A percentile compares a stretch with the other conserved stretches of the same genome.
phyloP scores from a whole-genome alignment of 768 basidiomycete species.

The Kwoniella newhampshirensis region DNA sequence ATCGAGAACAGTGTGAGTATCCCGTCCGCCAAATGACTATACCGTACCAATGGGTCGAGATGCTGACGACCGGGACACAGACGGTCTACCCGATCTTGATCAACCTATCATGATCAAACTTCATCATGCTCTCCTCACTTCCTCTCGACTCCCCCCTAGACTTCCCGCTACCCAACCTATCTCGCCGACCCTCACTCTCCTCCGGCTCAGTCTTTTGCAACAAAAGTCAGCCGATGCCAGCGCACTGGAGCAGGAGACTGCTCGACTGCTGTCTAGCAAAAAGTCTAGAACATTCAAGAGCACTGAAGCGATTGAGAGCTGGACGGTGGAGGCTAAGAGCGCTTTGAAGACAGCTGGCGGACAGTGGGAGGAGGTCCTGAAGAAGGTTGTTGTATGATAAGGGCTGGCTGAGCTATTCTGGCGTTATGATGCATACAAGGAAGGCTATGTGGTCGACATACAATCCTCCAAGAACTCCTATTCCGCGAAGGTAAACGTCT shows the following conservation, averaged over 20 bases:
- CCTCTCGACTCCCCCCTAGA: slow-evolving; percentile 4
- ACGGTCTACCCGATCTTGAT: slow-evolving; percentile 19
- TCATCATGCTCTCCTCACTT: slow-evolving; percentile 13
- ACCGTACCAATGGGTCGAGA: not conserved
- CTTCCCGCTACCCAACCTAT: slow-evolving; percentile 12
- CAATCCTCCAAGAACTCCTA: no score
- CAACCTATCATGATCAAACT: slow-evolving; percentile 19
- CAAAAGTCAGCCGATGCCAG: not conserved
- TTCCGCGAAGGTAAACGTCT: no score
- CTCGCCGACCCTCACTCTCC: slow-evolving; percentile 16
- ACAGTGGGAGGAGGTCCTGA: no score
- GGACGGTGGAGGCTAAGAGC: no score
- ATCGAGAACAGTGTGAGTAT: slow-evolving; percentile 17
- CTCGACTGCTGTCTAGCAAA: no score
- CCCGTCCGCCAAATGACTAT: not conserved
- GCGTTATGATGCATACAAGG: no score
- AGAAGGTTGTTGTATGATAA: no score
- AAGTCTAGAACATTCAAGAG: no score
- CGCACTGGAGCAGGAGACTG: no score
- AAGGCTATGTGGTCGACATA: no score
- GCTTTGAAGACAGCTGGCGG: not conserved
- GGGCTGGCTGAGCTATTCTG: no score
- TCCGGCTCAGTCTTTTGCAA: slow-evolving; percentile 8
- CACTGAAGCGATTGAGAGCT: no score
- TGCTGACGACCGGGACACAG: not conserved